Base-by-base conservation (phyloP, 257 asterid species). In the Fraxinus americana region DNA sequence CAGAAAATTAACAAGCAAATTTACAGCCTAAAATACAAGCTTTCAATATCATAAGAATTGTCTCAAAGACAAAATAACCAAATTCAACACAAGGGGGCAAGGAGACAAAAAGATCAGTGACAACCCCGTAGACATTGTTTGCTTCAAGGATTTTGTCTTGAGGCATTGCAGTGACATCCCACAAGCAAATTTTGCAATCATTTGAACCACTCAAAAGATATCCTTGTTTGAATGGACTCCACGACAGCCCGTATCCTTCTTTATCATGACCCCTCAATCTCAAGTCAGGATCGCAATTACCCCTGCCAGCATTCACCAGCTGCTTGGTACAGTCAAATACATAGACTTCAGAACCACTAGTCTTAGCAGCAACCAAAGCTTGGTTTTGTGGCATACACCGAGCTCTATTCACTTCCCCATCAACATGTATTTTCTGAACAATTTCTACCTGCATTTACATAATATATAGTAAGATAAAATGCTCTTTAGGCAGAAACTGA, bases 211-310 rank as follows among this genome's bases (percentile, higher is more conserved):
- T 96, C 84, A 93, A 79, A 82, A 96, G 91, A 83, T 85, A 82
- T 16, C 97, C 99, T 82, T 90, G 90, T 77, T 88, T 93, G 13
- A 92, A 84, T 7, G 96, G 79, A 87, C 96, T 96, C 98, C 98
- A 96, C 1, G 98, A 96, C 81, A 96, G 77, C 35, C 98, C 99
- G 86, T 89, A 93, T 25, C 99, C 99, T 92, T 96, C 99, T 76
- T 92, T 89, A 4, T 90, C 89, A 77, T 96, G 99, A 29, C 99
- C 99, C 69, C 80, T 86, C 84, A 96, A 76, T 81, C 87, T 89
- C 90, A 96, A 83, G 79, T 91, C 98, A 23, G 99, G 99, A 66
- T 90, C 85, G 45, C 89, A 89, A 63, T 88, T 82, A 72, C 81
- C 79, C 25, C 71, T 78, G 72, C 85, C 80, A 29, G 80, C 79